Evolutionary conservation across 495 filamentous ascomycete genomes (phyloP), one percentile per base, ranked within the genome.

Genomic region (Penicillium coprophilum): DNA sequence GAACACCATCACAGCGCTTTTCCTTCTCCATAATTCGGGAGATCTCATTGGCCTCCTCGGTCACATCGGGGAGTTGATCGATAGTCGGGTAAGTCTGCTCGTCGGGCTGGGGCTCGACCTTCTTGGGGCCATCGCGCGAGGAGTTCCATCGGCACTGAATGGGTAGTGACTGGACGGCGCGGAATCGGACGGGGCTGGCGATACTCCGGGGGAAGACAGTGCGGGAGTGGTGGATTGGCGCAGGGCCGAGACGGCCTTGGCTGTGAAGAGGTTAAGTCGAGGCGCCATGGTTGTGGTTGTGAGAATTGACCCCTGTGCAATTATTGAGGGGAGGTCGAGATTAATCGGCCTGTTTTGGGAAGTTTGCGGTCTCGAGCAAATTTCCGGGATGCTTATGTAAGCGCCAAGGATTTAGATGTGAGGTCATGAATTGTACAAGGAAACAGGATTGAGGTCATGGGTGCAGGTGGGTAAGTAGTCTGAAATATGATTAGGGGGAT

Each of bases 11-110:
- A 52, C 73, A 79, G 46, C 68, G 71, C 63, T 75, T 76, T 31
- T 74, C 69, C 50, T 69, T 69, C 39, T 59, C 44, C 57, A 77
- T 85, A 28, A 85, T 79, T 41, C 77, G 74, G 10, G 73, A 76
- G 27, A 80, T 76, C 56, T 80, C 77, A 40, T 81, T 80, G 20
- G 86, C 86, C 60, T 89, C 85, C 66, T 89, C 82, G 58, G 80
- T 86, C 27, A 86, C 81, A 71, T 82, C 76, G 32, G 80, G 82
- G 49, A 84, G 66, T n/a, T 71, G 73, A 46, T 84, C 79, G 65
- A 79, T 76, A 38, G 78, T 82, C 7, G 85, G 76, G 28, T 77
- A 77, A 41, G 67, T 71, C 46, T 71, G 70, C 49, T 76, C 67
- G 28, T 77, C 63, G 4, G 72, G 67, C 39, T 51, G 55, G 17